These are phyloP conservation scores for Fusarium drepaniforme DNA, from an alignment of 2,329 filamentous ascomycete genomes.

Conservation along the genomic window DNA sequence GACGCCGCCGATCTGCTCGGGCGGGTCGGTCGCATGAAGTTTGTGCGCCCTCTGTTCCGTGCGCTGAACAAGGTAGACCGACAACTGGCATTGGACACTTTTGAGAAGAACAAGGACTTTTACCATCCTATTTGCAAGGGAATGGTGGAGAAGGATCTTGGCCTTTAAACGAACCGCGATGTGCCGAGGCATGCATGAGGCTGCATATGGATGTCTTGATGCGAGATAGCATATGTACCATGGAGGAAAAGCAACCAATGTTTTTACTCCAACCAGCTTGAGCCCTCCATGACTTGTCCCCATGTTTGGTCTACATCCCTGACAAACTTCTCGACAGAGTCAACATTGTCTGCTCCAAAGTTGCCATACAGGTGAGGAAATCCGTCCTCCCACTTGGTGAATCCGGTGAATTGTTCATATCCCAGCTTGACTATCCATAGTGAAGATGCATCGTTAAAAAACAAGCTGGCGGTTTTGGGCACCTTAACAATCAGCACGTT, in stretches of 20 bases:
- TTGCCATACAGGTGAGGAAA: constrained; percentile 72
- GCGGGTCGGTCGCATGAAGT: constrained; percentile 95
- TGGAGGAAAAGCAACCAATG: background rate
- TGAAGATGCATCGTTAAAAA: constrained; percentile 53
- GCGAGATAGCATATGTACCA: background rate
- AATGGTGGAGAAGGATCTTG: constrained; percentile 89
- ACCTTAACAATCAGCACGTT: constrained; percentile 48
- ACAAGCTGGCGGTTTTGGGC: constrained; percentile 58
- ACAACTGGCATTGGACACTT: constrained; percentile 82
- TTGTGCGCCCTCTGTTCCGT: constrained; percentile 87
- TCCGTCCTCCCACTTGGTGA: constrained; percentile 67
- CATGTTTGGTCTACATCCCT: constrained; percentile 60
- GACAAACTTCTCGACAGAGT: constrained; percentile 59
- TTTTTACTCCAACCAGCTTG: constrained; percentile 56
- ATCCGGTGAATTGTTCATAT: constrained; percentile 56
- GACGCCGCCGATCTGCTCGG: constrained; percentile 82
- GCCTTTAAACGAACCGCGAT: constrained; percentile 43
- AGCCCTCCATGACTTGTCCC: constrained; percentile 56
- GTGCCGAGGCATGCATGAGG: background rate
- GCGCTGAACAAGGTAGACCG: constrained; percentile 81
- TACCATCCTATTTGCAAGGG: constrained; percentile 94
- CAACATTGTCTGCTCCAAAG: constrained; percentile 66
- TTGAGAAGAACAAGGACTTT: constrained; percentile 88
- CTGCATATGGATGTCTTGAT: background rate
- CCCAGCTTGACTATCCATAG: constrained; percentile 68